Percentiles rank a stretch among this genome's conserved stretches.
Conservation (phyloP, 148 eudicot genomes). For the Rhododendron kiyosumense region DNA sequence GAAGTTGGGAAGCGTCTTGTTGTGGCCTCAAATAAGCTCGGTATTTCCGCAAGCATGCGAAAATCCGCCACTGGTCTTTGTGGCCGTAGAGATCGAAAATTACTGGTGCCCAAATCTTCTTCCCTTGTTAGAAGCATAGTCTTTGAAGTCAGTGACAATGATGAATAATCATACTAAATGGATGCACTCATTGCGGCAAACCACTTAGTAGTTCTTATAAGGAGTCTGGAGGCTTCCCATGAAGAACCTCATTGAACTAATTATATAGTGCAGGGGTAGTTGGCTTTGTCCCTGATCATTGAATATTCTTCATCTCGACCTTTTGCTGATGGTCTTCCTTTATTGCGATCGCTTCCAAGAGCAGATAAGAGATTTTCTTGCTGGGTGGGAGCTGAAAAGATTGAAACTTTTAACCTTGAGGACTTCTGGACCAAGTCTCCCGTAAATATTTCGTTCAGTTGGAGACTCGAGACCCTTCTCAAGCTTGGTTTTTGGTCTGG, state of each 20-base stretch:
- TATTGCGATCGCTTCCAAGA: background rate
- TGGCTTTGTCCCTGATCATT: background rate
- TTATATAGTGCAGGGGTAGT: background rate
- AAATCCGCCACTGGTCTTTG: constrained; percentile 22
- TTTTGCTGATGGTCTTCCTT: background rate
- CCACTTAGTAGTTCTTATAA: background rate
- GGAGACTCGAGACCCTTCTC: background rate
- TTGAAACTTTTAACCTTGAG: background rate
- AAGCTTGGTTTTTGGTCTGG: background rate
- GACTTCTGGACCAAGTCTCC: background rate
- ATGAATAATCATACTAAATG: constrained; percentile 26
- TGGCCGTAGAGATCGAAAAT: constrained; percentile 17
- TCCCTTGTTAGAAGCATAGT: constrained; percentile 33
- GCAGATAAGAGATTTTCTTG: background rate
- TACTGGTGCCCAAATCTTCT: constrained; percentile 18
- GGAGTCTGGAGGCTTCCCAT: background rate
- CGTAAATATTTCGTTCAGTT: background rate
- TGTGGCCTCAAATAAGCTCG: constrained; percentile 40
- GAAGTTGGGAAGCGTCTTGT: constrained; percentile 56
- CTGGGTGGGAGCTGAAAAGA: background rate
- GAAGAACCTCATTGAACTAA: background rate
- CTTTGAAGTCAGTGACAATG: constrained; percentile 44
- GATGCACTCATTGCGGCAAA: background rate
- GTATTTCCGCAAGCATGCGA: constrained; percentile 16
- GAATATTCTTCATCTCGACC: background rate